Conservation (phyloP, 192 early-diverging fungal species). For the Podila minutissima region DNA sequence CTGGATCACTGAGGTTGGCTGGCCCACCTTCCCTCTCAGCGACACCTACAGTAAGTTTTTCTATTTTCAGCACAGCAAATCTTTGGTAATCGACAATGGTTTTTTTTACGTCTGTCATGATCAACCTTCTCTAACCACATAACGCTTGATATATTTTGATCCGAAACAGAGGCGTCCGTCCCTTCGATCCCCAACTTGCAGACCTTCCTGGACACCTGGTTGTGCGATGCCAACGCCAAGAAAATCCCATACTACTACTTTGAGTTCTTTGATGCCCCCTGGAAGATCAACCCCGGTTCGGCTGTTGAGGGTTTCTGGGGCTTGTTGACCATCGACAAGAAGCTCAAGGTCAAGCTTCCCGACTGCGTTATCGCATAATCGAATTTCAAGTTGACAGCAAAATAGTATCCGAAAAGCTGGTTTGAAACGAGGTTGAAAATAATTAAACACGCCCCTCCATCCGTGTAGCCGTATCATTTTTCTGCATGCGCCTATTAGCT, state of each 20-base stretch:
- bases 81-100: too few relatives aligned
- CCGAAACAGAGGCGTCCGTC: slow-evolving; percentile 38
- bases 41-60: slow-evolving; percentile 12
- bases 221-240: slow-evolving; percentile 54
- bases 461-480: too few relatives aligned
- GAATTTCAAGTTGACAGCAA: not conserved
- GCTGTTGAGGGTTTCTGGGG: slow-evolving; percentile 55
- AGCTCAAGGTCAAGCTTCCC: slow-evolving; percentile 54
- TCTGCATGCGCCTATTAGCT: too few relatives aligned
- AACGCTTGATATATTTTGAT: not conserved
- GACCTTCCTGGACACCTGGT: slow-evolving; percentile 50
- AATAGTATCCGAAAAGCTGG: not conserved
- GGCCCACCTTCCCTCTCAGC: slow-evolving; percentile 51
- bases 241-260: slow-evolving; percentile 54
- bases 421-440: not conserved
- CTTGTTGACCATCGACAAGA: slow-evolving; percentile 42
- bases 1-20: slow-evolving; percentile 56
- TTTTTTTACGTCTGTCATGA: too few relatives aligned
- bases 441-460: not conserved
- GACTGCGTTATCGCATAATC: slow-evolving; percentile 24
- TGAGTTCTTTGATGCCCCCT: slow-evolving; percentile 59
- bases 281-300: slow-evolving; percentile 54
- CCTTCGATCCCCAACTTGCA: slow-evolving; percentile 54
- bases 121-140: not conserved
- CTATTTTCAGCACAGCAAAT: too few relatives aligned